phyloP scores from a whole-genome alignment of 2,329 filamentous ascomycete species.

The Pyrenochaeta sp. region DNA sequence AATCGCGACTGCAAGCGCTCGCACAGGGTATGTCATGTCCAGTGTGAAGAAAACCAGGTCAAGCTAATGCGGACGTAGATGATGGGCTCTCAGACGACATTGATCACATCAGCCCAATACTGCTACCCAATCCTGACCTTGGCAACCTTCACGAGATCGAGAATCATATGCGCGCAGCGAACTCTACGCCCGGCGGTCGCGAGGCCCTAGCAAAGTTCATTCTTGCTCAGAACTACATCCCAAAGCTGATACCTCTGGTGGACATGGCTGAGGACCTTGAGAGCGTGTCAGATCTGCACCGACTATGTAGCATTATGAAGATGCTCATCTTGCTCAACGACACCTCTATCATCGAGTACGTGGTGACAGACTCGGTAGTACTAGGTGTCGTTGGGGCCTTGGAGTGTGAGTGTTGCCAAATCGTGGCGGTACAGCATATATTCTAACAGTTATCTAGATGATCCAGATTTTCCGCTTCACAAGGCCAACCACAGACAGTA shows the following conservation, averaged over 20 bases:
- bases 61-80: constrained; percentile 60
- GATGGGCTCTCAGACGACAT: constrained; percentile 90
- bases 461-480: constrained; percentile 96
- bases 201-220: constrained; percentile 90
- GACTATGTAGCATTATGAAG: constrained; percentile 98
- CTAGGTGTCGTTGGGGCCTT: constrained; percentile 93
- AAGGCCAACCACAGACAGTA: constrained; percentile 97
- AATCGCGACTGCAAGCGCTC: constrained; percentile 74
- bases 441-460: constrained; percentile 64
- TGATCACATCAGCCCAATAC: constrained; percentile 74
- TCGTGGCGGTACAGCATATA: constrained; percentile 1
- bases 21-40: constrained; percentile 64
- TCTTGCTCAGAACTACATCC: constrained; percentile 84
- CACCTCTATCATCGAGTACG: constrained; percentile 90
- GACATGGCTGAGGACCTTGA: constrained; percentile 91
- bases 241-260: constrained; percentile 85
- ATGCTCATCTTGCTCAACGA: constrained; percentile 94
- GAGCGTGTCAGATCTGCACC: constrained; percentile 84
- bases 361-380: constrained; percentile 88
- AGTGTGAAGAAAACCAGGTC: background rate
- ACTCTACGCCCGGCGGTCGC: constrained; percentile 75
- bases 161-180: constrained; percentile 80
- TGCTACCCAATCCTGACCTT: constrained; percentile 81
- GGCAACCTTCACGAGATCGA: constrained; percentile 86
- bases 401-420: constrained; percentile 68